A percentile compares a stretch with the other conserved stretches of the same genome.
These are phyloP conservation scores for Cladophialophora exuberans DNA, from an alignment of 2,329 filamentous ascomycete genomes.

Conservation along the genomic window DNA sequence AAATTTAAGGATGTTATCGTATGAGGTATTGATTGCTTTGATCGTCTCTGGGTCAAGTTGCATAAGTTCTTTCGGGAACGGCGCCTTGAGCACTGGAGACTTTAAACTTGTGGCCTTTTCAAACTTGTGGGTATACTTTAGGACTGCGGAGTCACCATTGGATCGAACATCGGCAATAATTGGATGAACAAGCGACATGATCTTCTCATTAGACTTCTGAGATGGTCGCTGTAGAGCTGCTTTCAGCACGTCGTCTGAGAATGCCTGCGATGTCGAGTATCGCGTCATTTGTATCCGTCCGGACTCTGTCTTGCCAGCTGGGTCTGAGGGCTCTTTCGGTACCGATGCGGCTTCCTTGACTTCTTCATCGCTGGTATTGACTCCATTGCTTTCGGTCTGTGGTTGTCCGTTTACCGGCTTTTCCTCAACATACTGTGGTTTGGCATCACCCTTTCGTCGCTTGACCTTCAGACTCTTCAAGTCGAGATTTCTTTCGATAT, in stretches of 20 bases:
- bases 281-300: slow-evolving; percentile 81
- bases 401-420: slow-evolving; percentile 40
- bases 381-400: slow-evolving; percentile 33
- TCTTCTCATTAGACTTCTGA: slow-evolving; percentile 91
- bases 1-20: slow-evolving; percentile 92
- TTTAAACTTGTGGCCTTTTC: slow-evolving; percentile 92
- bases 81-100: slow-evolving; percentile 85
- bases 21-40: slow-evolving; percentile 90
- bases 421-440: slow-evolving; percentile 87
- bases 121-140: slow-evolving; percentile 96
- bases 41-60: slow-evolving; percentile 79
- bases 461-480: slow-evolving; percentile 95
- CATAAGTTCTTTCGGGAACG: slow-evolving; percentile 86
- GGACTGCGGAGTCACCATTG: slow-evolving; percentile 82
- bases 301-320: slow-evolving; percentile 49
- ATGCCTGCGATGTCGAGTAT: slow-evolving; percentile 62
- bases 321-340: slow-evolving; percentile 57
- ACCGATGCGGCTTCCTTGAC: slow-evolving; percentile 53
- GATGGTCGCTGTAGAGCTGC: slow-evolving; percentile 84
- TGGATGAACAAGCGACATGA: slow-evolving; percentile 85
- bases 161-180: slow-evolving; percentile 87
- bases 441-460: slow-evolving; percentile 88
- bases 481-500: slow-evolving; percentile 90
- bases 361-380: slow-evolving; percentile 35
- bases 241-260: slow-evolving; percentile 61